A percentile compares a stretch with the other conserved stretches of the same genome.
These are phyloP conservation scores for Protomyces inouyei DNA, from an alignment of 1,139 yeast genomes.

Conservation along the genomic window DNA sequence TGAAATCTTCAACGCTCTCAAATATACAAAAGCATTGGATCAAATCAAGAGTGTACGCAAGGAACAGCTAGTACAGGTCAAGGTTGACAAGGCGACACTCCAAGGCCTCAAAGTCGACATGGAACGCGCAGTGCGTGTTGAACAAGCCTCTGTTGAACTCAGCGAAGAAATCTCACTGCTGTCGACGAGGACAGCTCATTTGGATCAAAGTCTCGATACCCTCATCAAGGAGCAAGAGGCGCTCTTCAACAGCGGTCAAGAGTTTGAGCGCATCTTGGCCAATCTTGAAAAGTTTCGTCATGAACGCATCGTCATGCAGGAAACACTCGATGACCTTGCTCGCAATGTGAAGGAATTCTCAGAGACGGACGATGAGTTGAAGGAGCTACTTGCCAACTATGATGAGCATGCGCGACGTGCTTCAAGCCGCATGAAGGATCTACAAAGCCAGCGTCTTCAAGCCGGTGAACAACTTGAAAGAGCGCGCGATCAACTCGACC, in stretches of 20 bases:
- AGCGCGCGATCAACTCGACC: constrained; percentile 43
- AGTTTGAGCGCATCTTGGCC: constrained; percentile 67
- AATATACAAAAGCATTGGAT: constrained; percentile 86
- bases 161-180: constrained; percentile 46
- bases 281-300: constrained; percentile 56
- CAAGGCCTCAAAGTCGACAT: constrained; percentile 69
- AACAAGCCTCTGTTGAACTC: constrained; percentile 48
- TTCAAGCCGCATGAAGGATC: constrained; percentile 32
- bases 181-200: constrained; percentile 48
- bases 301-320: constrained; percentile 38
- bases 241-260: constrained; percentile 72
- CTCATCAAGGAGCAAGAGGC: constrained; percentile 57
- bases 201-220: constrained; percentile 50
- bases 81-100: constrained; percentile 69
- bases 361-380: constrained; percentile 48
- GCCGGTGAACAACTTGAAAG: constrained; percentile 33
- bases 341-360: constrained; percentile 38
- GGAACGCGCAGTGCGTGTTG: constrained; percentile 61
- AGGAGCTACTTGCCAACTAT: constrained; percentile 52
- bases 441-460: constrained; percentile 32
- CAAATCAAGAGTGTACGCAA: constrained; percentile 64
- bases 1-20: constrained; percentile 92
- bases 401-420: constrained; percentile 46
- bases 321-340: constrained; percentile 22
- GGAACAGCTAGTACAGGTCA: constrained; percentile 70